Percentiles rank a stretch among this genome's conserved stretches.
phyloP scores from a whole-genome alignment of 176 grass and related monocot species.

The Miscanthus lutarioriparius region DNA sequence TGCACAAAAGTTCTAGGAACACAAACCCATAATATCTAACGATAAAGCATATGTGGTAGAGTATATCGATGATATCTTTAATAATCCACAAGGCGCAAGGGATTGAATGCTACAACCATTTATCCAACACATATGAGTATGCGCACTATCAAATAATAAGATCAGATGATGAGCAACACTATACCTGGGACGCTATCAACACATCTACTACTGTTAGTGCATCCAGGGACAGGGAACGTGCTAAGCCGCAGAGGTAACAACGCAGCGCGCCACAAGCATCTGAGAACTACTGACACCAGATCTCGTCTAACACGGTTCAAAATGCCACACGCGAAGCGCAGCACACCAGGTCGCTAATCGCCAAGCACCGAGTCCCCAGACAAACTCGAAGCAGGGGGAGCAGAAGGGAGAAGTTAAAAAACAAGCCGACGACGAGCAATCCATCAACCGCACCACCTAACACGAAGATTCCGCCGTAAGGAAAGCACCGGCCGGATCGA shows the following conservation, averaged over 20 bases:
- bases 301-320: neutral
- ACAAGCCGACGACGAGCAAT: neutral
- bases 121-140: neutral
- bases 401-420: too few species aligned
- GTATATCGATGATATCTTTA: neutral
- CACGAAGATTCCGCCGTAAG: slow-evolving; percentile 27
- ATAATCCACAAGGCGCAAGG: neutral
- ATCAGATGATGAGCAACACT: neutral
- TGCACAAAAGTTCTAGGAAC: neutral
- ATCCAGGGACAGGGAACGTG: neutral
- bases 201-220: neutral
- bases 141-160: neutral
- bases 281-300: neutral
- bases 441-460: slow-evolving; percentile 37
- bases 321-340: neutral
- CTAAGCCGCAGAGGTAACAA: neutral
- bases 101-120: neutral
- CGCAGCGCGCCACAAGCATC: neutral
- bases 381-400: neutral
- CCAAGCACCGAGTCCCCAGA: neutral
- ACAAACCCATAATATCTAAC: neutral
- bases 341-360: neutral
- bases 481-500: slow-evolving; percentile 3
- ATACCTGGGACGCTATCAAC: neutral
- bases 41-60: neutral